Conservation (phyloP, 208 protist species). For the Strigomonas galati region DNA sequence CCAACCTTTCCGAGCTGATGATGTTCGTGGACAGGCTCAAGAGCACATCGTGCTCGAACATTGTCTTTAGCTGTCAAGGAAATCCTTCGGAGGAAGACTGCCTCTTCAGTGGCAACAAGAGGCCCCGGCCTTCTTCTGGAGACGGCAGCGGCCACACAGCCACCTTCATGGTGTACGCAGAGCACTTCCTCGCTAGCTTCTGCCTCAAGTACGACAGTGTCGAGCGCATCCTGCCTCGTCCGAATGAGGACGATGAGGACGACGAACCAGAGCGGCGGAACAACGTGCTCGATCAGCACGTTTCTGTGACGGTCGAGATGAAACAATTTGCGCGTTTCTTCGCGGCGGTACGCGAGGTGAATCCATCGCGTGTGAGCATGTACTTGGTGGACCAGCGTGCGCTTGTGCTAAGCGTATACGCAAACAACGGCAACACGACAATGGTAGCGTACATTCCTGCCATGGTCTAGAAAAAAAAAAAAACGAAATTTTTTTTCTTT, state of each 20-base stretch:
- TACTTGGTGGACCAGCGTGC: constrained; percentile 51
- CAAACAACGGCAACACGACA: constrained; percentile 35
- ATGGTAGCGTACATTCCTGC: constrained; percentile 84
- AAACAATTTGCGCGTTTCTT: constrained; percentile 73
- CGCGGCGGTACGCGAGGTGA: constrained; percentile 49
- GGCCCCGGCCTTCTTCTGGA: neutral
- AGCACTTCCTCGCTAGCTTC: constrained; percentile 40
- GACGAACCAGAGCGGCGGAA: constrained; percentile 3
- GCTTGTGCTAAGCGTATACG: constrained; percentile 61
- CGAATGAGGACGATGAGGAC: constrained; percentile 15
- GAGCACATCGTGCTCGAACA: constrained; percentile 48
- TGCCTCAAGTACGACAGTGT: constrained; percentile 39
- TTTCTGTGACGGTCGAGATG: constrained; percentile 60
- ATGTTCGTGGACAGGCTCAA: constrained; percentile 75
- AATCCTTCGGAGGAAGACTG: constrained; percentile 7
- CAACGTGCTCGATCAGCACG: neutral
- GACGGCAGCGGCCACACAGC: neutral
- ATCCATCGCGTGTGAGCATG: constrained; percentile 39
- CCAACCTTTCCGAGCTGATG: constrained; percentile 60
- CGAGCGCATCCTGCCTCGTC: constrained; percentile 15
- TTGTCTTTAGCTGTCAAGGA: constrained; percentile 37
- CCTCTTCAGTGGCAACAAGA: neutral
- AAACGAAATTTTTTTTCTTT: neutral
- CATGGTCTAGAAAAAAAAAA: neutral
- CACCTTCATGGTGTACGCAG: constrained; percentile 31